These are phyloP conservation scores for Nakaseomyces glabratus DNA, from an alignment of 1,139 yeast genomes.

Conservation along the genomic window DNA sequence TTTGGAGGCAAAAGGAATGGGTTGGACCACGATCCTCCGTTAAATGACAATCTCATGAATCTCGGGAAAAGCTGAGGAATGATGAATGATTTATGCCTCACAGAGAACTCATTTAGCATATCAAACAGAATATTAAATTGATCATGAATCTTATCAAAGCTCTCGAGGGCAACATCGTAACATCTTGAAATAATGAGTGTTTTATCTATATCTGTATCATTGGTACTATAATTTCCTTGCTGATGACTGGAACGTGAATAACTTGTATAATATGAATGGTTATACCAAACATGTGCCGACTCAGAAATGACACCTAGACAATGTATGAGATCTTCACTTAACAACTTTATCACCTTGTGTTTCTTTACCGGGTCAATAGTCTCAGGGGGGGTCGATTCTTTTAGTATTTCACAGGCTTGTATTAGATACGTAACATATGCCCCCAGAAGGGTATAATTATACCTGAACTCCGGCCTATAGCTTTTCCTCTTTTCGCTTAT, in stretches of 20 bases:
- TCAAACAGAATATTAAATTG: slow-evolving; percentile 19
- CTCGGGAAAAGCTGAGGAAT: slow-evolving; percentile 61
- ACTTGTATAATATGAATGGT: slow-evolving; percentile 1
- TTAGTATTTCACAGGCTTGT: not conserved
- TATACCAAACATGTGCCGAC: slow-evolving; percentile 3
- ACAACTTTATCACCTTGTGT: not conserved
- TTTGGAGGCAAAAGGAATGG: slow-evolving; percentile 35
- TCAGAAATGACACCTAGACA: not conserved
- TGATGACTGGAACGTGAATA: slow-evolving; percentile 2
- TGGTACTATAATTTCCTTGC: not conserved
- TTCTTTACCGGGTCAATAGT: not conserved
- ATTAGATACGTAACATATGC: slow-evolving; percentile 1
- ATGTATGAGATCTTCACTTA: not conserved
- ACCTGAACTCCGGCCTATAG: slow-evolving; percentile 1
- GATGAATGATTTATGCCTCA: not conserved
- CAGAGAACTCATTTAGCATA: slow-evolving; percentile 7
- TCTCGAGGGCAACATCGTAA: not conserved
- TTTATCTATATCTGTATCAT: not conserved
- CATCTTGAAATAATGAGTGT: slow-evolving; percentile 1
- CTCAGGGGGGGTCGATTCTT: not conserved
- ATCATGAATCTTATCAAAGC: slow-evolving; percentile 3
- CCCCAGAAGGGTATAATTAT: not conserved
- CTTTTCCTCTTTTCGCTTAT: slow-evolving; percentile 1
- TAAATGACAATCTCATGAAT: slow-evolving; percentile 50
- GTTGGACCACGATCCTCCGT: slow-evolving; percentile 67